A percentile compares a stretch with the other conserved stretches of the same genome.
These are phyloP conservation scores for Verticillium alfalfae DNA, from an alignment of 2,329 filamentous ascomycete genomes.

Conservation along the genomic window DNA sequence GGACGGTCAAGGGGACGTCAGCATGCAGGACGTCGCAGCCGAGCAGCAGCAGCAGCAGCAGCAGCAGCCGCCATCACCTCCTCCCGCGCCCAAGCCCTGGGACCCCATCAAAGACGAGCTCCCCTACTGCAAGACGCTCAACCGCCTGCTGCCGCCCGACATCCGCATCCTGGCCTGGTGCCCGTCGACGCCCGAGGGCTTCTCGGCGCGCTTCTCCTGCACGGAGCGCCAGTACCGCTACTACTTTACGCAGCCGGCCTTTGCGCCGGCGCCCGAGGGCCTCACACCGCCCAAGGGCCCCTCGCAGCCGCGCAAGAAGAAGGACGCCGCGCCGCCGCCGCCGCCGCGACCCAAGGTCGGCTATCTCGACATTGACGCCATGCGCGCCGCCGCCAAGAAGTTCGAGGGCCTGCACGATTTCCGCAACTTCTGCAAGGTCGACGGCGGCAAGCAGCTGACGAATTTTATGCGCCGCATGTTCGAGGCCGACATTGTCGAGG, in stretches of 20 bases:
- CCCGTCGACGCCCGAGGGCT: slow-evolving; percentile 69
- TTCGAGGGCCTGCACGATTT: slow-evolving; percentile 89
- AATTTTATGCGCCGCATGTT: slow-evolving; percentile 79
- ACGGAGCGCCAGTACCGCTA: slow-evolving; percentile 89
- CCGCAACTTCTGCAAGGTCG: slow-evolving; percentile 93
- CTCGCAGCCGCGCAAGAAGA: neutral
- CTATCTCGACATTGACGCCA: slow-evolving; percentile 82
- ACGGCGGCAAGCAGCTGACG: slow-evolving; percentile 80
- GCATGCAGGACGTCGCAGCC: neutral
- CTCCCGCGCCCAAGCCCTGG: slow-evolving; percentile 28
- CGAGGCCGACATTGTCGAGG: slow-evolving; percentile 71
- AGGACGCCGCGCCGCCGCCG: slow-evolving; percentile 24
- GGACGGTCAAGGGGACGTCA: slow-evolving; percentile 5
- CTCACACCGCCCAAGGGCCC: slow-evolving; percentile 25
- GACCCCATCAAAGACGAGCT: slow-evolving; percentile 77
- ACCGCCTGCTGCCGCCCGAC: slow-evolving; percentile 80
- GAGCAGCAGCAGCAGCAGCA: no score
- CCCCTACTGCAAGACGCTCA: slow-evolving; percentile 76
- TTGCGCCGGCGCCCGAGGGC: slow-evolving; percentile 58
- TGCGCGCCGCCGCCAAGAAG: slow-evolving; percentile 73
- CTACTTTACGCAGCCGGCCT: slow-evolving; percentile 95
- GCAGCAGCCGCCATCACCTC: neutral
- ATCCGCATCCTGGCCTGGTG: slow-evolving; percentile 94
- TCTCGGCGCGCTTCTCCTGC: slow-evolving; percentile 90
- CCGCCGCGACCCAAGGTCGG: slow-evolving; percentile 41